Conservation (phyloP, 1,139 yeast species). For the Kazachstania sp. region DNA sequence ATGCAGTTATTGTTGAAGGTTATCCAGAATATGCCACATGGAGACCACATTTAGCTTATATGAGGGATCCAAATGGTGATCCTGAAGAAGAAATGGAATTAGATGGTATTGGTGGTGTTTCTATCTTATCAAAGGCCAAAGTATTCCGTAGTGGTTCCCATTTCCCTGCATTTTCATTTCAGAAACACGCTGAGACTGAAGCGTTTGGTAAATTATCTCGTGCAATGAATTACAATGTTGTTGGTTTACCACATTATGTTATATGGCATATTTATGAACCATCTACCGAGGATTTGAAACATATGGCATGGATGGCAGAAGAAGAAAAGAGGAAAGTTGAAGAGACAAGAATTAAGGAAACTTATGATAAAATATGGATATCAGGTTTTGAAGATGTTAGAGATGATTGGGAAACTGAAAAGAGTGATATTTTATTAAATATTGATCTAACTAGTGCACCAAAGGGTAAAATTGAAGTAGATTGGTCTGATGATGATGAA, state of each 20-base stretch:
- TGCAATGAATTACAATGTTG: slow-evolving; percentile 72
- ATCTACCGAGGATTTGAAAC: slow-evolving; percentile 74
- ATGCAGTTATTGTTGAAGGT: slow-evolving; percentile 86
- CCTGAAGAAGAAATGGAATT: slow-evolving; percentile 80
- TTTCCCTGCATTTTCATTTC: slow-evolving; percentile 85
- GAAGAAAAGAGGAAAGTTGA: slow-evolving; percentile 61
- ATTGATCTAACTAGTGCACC: slow-evolving; percentile 43
- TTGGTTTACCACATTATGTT: slow-evolving; percentile 82
- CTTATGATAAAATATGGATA: slow-evolving; percentile 68
- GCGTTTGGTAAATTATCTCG: slow-evolving; percentile 83
- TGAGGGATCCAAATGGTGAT: slow-evolving; percentile 80
- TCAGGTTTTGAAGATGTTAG: slow-evolving; percentile 70
- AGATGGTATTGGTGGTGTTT: slow-evolving; percentile 89
- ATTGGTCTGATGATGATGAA: slow-evolving; percentile 50
- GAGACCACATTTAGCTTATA: slow-evolving; percentile 84
- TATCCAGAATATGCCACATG: slow-evolving; percentile 88
- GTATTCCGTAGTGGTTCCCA: slow-evolving; percentile 77
- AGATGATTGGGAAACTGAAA: slow-evolving; percentile 59
- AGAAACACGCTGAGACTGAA: slow-evolving; percentile 89
- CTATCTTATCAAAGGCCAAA: slow-evolving; percentile 68
- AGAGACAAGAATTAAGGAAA: slow-evolving; percentile 48
- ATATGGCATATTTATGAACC: slow-evolving; percentile 94
- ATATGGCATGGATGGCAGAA: slow-evolving; percentile 95
- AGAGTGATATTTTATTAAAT: slow-evolving; percentile 58
- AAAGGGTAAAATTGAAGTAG: slow-evolving; percentile 43